phyloP scores from a whole-genome alignment of 768 basidiomycete genomes.

The Pleurotus giganteus region DNA sequence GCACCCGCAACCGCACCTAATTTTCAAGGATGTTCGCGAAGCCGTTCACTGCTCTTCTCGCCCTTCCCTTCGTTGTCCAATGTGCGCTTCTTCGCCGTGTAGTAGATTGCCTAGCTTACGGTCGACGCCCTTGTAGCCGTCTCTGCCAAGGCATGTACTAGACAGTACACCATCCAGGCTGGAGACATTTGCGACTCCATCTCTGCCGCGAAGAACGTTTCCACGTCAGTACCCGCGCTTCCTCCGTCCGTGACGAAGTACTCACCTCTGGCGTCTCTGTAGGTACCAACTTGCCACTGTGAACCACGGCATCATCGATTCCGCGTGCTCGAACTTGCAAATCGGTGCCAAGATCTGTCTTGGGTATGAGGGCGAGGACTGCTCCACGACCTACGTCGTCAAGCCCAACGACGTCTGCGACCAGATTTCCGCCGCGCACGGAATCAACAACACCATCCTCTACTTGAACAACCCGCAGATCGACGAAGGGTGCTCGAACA shows the following conservation, averaged over 20 bases:
- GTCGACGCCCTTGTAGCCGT: not conserved
- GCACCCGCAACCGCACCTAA: not conserved
- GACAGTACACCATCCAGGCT: conserved; percentile 52
- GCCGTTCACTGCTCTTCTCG: not conserved
- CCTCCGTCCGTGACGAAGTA: no score
- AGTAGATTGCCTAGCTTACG: not conserved
- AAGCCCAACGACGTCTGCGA: conserved; percentile 56
- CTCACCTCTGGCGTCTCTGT: not conserved
- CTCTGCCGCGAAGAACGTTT: conserved; percentile 56
- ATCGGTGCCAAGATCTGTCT: conserved; percentile 58
- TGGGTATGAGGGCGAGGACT: conserved; percentile 59
- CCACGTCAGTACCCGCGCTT: conserved; percentile 45
- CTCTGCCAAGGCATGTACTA: conserved; percentile 32
- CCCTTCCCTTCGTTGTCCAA: not conserved
- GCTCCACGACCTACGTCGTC: conserved; percentile 59
- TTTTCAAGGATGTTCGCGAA: conserved; percentile 2
- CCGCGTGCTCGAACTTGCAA: conserved; percentile 56
- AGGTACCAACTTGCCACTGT: conserved; percentile 75
- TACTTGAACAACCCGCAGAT: conserved; percentile 76
- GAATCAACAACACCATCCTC: conserved; percentile 54
- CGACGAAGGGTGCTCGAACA: conserved; percentile 51
- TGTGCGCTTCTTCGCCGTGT: not conserved
- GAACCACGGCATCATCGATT: conserved; percentile 51
- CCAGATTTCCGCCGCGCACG: conserved; percentile 32
- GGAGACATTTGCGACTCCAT: conserved; percentile 71